Conservation (phyloP, 305 asterid genomes). For the Caryopteris hybrid region DNA sequence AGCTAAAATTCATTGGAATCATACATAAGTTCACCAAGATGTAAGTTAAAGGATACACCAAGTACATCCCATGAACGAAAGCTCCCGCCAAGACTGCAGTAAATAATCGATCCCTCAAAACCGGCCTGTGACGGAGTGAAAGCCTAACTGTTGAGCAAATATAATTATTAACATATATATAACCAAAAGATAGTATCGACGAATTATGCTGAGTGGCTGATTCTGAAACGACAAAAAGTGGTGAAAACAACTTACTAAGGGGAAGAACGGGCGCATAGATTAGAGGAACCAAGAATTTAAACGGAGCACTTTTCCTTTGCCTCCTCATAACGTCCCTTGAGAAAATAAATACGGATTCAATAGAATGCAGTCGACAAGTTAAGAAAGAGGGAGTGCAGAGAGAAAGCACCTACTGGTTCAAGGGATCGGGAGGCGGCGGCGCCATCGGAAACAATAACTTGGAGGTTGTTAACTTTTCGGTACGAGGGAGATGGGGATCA, state of each 20-base stretch:
- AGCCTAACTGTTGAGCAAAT: constrained; percentile 55
- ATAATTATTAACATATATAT: constrained; percentile 1
- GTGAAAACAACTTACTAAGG: constrained; percentile 49
- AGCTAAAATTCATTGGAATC: not conserved
- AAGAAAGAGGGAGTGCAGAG: constrained; percentile 18
- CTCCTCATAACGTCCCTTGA: constrained; percentile 43
- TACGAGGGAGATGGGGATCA: constrained; percentile 11
- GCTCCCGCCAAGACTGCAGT: constrained; percentile 79
- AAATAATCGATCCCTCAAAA: constrained; percentile 85
- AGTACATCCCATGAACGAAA: constrained; percentile 71
- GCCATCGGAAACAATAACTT: constrained; percentile 25
- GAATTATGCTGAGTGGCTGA: not conserved
- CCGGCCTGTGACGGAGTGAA: constrained; percentile 73
- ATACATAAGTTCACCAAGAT: not conserved
- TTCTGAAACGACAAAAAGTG: not conserved
- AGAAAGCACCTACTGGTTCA: constrained; percentile 26
- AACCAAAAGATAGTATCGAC: not conserved
- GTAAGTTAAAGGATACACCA: constrained; percentile 70
- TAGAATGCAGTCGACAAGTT: constrained; percentile 16
- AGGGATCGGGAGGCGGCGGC: constrained; percentile 36
- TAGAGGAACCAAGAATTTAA: constrained; percentile 55
- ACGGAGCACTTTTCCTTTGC: constrained; percentile 53
- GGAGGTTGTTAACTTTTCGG: not conserved
- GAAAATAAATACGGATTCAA: constrained; percentile 5
- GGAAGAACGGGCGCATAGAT: constrained; percentile 84